Evolutionary conservation across 176 grass and related monocot species (phyloP), one percentile per base, ranked within the genome.

Genomic region (Oryza australiensis): DNA sequence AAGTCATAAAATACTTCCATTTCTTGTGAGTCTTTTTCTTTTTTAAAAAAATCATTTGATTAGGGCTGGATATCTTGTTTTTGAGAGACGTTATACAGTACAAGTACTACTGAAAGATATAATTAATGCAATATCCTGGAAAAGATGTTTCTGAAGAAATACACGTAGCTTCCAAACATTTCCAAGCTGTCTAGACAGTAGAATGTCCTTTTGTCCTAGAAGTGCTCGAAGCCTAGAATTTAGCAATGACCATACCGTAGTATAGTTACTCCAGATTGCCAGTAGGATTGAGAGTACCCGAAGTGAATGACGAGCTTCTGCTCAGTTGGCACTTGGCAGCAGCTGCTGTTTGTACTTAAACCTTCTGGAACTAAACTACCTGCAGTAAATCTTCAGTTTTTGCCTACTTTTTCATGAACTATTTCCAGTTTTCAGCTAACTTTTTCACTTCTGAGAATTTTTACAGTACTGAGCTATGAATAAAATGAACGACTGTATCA

Each of bases 201-300:
- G 67, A 33, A 40, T 70, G 68, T 14, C n/a, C 55, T 16, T 71
- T 8, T 71, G 68, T 71, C 68, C 68, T 71, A 71, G n/a, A 71
- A 71, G 68, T 1, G 23, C n/a, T 71, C 68, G n/a, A 71, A 43
- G n/a, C 68, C 37, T n/a, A 71, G 38, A n/a, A 71, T 43, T 43
- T 71, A 42, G n/a, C n/a, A 65, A 42, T 8, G 37, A 71, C n/a
- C 68, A 71, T 1, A 42, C 20, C 3, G n/a, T 43, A 71, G 7
- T 37, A 37, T 37, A 37, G 35, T 1, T 59, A 23, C 16, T 26
- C 68, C 22, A 22, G 37, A 14, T 24, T 12, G 15, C 11, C 24
- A 5, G 9, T 13, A n/a, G 37, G 9, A 26, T 6, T 23, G 5
- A 55, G 49, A 55, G 18, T 22, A 9, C 49, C 11, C 22, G 34